A percentile compares a stretch with the other conserved stretches of the same genome.
These are phyloP conservation scores for Penicillium frequentans DNA, from an alignment of 2,329 filamentous ascomycete species.

Conservation along the genomic window DNA sequence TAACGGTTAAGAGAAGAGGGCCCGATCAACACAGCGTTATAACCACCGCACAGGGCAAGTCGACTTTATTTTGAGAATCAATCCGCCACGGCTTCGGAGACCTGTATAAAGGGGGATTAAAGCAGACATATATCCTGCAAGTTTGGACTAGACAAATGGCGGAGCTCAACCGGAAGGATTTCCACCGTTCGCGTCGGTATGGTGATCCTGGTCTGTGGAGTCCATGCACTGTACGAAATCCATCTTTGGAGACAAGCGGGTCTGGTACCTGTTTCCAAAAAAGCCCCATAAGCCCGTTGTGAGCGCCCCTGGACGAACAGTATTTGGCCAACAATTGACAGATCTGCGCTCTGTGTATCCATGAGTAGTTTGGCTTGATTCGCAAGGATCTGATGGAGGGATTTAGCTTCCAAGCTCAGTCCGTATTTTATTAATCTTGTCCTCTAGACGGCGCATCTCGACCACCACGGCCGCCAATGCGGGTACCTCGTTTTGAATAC, in stretches of 20 bases:
- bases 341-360: not conserved
- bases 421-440: constrained; percentile 35
- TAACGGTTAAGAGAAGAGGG: not conserved
- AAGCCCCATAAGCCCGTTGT: too few species aligned
- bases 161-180: not conserved
- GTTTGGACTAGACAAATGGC: not conserved
- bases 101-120: not conserved
- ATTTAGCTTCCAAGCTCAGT: constrained; percentile 18
- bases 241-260: not conserved
- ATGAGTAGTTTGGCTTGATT: not conserved
- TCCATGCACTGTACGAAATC: not conserved
- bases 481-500: constrained; percentile 37
- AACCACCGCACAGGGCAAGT: not conserved
- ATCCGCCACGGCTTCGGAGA: not conserved
- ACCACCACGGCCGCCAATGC: constrained; percentile 37
- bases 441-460: constrained; percentile 45
- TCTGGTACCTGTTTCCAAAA: not conserved
- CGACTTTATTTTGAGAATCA: not conserved
- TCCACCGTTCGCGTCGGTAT: not conserved
- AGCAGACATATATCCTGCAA: not conserved
- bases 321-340: not conserved
- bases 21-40: not conserved
- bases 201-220: not conserved
- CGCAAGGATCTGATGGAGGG: not conserved
- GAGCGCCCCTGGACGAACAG: not conserved